These are phyloP conservation scores for Solanum ossicruentum DNA, from an alignment of 257 asterid genomes.

Conservation along the genomic window DNA sequence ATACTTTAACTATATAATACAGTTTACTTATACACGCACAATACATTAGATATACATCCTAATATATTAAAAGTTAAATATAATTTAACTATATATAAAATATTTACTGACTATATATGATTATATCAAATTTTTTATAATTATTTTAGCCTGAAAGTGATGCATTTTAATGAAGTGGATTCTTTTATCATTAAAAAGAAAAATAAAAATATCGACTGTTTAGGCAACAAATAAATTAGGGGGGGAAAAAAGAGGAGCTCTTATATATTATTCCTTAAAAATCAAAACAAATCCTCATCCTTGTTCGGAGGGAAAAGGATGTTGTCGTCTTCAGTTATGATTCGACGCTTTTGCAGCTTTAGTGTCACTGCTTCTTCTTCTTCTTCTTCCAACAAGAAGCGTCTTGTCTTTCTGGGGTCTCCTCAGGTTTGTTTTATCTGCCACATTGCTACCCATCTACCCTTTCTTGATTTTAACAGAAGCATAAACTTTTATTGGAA, in stretches of 20 bases:
- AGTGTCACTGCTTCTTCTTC: constrained; percentile 27
- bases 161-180: too few relatives aligned
- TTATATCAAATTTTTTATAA: too few relatives aligned
- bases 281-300: not conserved
- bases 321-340: constrained; percentile 50
- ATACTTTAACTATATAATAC: too few relatives aligned
- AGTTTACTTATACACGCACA: too few relatives aligned
- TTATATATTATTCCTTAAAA: not conserved
- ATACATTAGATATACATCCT: too few relatives aligned
- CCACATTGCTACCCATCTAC: not conserved
- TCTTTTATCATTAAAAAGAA: too few relatives aligned
- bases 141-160: too few relatives aligned
- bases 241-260: not conserved
- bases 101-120: too few relatives aligned
- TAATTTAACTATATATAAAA: too few relatives aligned
- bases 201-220: not conserved
- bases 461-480: not conserved
- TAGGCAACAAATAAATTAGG: not conserved
- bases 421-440: constrained; percentile 38
- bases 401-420: constrained; percentile 68
- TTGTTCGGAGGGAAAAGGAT: constrained; percentile 2
- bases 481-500: not conserved
- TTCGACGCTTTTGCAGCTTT: constrained; percentile 67
- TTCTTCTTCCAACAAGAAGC: constrained; percentile 34
- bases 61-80: too few relatives aligned